phyloP scores from a whole-genome alignment of 1,284 basidiomycete species.

The Prillingera fragicola region DNA sequence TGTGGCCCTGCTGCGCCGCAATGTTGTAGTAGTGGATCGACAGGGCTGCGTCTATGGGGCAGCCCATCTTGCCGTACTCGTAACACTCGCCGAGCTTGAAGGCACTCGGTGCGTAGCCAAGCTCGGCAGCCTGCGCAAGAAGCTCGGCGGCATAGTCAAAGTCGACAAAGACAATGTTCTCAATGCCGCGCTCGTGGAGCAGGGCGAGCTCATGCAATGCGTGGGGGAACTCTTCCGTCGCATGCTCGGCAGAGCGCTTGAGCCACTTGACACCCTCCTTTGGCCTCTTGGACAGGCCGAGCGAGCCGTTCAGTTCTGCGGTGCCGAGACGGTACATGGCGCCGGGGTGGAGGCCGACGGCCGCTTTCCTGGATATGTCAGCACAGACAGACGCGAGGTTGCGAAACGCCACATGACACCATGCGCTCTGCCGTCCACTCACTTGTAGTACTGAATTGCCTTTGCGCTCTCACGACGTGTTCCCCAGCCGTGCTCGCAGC shows the following conservation, averaged over 20 bases:
- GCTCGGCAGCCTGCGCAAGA: slow-evolving; percentile 86
- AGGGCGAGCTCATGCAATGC: slow-evolving; percentile 92
- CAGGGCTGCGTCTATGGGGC: slow-evolving; percentile 93
- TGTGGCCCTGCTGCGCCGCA: slow-evolving; percentile 93
- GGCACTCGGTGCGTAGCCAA: slow-evolving; percentile 93
- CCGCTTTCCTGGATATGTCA: slow-evolving; percentile 63
- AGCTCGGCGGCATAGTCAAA: slow-evolving; percentile 92
- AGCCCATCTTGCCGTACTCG: slow-evolving; percentile 98
- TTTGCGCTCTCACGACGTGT: slow-evolving; percentile 87
- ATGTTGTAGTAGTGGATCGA: slow-evolving; percentile 99
- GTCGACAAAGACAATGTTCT: slow-evolving; percentile 95
- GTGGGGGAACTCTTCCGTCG: slow-evolving; percentile 91
- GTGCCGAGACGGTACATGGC: slow-evolving; percentile 96
- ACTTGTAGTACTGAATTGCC: slow-evolving; percentile 81
- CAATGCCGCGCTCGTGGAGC: slow-evolving; percentile 88
- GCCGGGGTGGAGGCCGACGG: slow-evolving; percentile 82
- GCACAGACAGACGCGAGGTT: neutral
- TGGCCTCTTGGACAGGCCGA: slow-evolving; percentile 76
- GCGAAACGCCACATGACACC: neutral
- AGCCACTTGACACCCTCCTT: slow-evolving; percentile 98
- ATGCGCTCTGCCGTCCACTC: slow-evolving; percentile 13
- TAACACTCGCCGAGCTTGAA: slow-evolving; percentile 97
- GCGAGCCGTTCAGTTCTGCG: slow-evolving; percentile 91
- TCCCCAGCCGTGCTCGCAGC: slow-evolving; percentile 99
- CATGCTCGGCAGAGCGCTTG: slow-evolving; percentile 90